Base-by-base conservation (phyloP, 768 basidiomycete species). In the Boletus vermiculosoides region DNA sequence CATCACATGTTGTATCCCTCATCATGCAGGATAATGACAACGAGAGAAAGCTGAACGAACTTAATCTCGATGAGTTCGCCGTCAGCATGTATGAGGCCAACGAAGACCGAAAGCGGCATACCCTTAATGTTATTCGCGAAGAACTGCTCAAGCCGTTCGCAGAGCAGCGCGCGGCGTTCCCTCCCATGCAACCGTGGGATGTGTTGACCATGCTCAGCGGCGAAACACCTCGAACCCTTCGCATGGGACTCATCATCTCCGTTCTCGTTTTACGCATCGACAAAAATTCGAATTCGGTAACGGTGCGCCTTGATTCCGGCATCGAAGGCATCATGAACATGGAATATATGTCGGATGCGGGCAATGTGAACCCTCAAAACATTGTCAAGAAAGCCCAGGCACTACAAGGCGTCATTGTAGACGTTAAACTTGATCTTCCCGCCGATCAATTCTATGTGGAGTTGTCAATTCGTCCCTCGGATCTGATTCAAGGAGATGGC, bases 51-150 rank as follows among this genome's bases (percentile, higher is more conserved):
- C 77, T 99, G 16, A 81, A 87, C 53, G 93, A 95, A 63, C 85
- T 98, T 54, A 97, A 92, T 64, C 78, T 98, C 62, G 95, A 98
- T 67, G 95, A 98, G 68, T 98, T 98, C 67, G 97, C 96, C 13
- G 85, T 89, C 73, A 95, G 90, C 71, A 84, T 98, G 63, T 89
- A 85, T 66, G 85, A 91, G 68, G 85, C 88, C 41, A 87, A 91
- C 71, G 76, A 87, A 62, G 87, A 93, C 58, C 83, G 86, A 69
- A 98, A 97, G 73, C 88, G 95, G 10, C 85, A 94, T 63, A 92
- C 91, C 0, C 80, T 99, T 41, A 88, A 92, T 69, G 78, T 92
- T 58, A 97, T 98, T 67, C 88, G 90, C 37, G 83, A 85, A 51
- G 97, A 99, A 70, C 75, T 98, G 12, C 76, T 92, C 50, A 74